Conservation (phyloP, 441 rosid species). For the Gossypium lobatum region DNA sequence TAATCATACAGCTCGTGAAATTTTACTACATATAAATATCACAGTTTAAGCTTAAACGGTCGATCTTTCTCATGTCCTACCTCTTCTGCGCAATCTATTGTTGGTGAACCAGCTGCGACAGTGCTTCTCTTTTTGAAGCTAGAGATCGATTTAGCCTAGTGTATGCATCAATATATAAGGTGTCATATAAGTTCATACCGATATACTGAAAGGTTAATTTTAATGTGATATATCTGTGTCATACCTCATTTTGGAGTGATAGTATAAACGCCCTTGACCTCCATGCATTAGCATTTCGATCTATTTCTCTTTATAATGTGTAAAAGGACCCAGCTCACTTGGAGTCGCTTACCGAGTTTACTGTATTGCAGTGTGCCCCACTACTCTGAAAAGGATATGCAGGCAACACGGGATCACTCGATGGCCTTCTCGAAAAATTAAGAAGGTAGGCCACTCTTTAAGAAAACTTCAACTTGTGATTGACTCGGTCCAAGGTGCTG, state of each 20-base stretch:
- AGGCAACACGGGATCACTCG: constrained; percentile 85
- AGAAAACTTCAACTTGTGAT: constrained; percentile 79
- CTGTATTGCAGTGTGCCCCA: constrained; percentile 74
- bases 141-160: not conserved
- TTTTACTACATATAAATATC: not conserved
- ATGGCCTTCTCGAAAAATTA: constrained; percentile 91
- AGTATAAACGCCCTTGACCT: not conserved
- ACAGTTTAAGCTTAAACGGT: not conserved
- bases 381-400: constrained; percentile 88
- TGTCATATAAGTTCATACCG: not conserved
- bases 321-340: not conserved
- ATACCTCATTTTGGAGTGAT: not conserved
- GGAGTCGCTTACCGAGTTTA: constrained; percentile 9
- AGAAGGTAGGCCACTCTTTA: constrained; percentile 79
- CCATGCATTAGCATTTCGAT: not conserved
- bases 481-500: constrained; percentile 68
- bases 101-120: not conserved
- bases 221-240: not conserved
- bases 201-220: not conserved
- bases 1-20: not conserved
- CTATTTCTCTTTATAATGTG: not conserved
- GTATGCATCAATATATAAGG: not conserved
- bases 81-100: not conserved
- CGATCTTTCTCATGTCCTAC: not conserved
- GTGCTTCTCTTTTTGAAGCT: not conserved